Evolutionary conservation across 1,139 yeast genomes (phyloP).

Genomic region (Hemisphaericaspora subhashii): DNA sequence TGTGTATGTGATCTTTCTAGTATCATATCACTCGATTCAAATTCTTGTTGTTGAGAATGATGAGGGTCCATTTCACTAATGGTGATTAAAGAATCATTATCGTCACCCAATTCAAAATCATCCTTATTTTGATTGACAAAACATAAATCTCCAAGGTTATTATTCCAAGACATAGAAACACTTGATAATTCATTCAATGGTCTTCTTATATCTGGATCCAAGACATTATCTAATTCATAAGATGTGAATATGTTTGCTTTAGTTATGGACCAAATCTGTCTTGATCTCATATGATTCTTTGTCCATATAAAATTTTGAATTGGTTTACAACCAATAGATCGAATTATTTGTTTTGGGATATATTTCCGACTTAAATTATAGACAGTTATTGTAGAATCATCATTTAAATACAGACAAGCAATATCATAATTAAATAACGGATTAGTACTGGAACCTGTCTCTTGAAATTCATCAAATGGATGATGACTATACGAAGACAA

Average conservation of each 20-base stretch:
- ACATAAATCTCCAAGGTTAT: constrained; percentile 44
- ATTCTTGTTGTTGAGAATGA: constrained; percentile 7
- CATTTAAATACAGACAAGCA: constrained; percentile 76
- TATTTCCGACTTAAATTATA: constrained; percentile 74
- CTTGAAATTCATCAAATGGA: constrained; percentile 19
- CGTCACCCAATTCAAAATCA: constrained; percentile 34
- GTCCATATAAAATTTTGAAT: constrained; percentile 50
- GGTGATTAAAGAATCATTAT: too few species aligned
- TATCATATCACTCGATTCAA: constrained; percentile 9
- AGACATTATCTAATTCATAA: constrained; percentile 45
- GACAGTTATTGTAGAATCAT: constrained; percentile 70
- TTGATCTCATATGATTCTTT: constrained; percentile 20
- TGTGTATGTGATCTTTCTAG: constrained; percentile 4
- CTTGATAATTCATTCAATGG: constrained; percentile 56
- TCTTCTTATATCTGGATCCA: constrained; percentile 37
- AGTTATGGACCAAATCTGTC: constrained; percentile 43
- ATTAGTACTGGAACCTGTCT: constrained; percentile 10
- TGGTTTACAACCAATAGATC: constrained; percentile 50
- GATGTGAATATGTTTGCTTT: constrained; percentile 53
- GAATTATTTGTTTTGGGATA: constrained; percentile 63
- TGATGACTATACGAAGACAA: constrained; percentile 18
- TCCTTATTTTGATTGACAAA: constrained; percentile 53
- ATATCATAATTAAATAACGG: constrained; percentile 55
- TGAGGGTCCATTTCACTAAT: constrained; percentile 4
- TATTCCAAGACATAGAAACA: constrained; percentile 58